phyloP scores from a whole-genome alignment of 495 filamentous ascomycete genomes.

The Neurospora sp. region DNA sequence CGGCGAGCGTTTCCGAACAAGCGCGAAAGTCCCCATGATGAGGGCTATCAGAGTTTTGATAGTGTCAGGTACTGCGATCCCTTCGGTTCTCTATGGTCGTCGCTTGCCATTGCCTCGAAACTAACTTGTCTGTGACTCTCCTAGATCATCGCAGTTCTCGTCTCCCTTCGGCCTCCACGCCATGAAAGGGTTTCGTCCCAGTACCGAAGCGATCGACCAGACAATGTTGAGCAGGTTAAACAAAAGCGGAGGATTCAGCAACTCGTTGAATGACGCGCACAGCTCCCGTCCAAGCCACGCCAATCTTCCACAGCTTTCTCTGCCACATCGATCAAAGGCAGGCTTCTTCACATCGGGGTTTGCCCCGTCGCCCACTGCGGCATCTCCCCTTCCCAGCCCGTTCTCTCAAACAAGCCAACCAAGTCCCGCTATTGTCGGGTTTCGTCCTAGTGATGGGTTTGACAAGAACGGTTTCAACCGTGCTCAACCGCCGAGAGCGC shows the following conservation, averaged over 20 bases:
- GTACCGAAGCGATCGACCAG: slow-evolving; percentile 67
- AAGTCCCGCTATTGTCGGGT: not conserved
- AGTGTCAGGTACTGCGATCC: slow-evolving; percentile 22
- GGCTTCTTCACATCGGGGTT: slow-evolving; percentile 33
- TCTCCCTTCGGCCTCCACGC: slow-evolving; percentile 33
- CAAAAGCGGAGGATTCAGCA: slow-evolving; percentile 45
- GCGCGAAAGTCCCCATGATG: slow-evolving; percentile 28
- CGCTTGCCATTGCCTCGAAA: not conserved
- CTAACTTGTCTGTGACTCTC: slow-evolving; percentile 9
- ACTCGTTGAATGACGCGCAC: slow-evolving; percentile 38
- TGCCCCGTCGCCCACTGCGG: slow-evolving; percentile 34
- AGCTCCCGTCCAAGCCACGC: slow-evolving; percentile 36
- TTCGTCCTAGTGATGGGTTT: not conserved
- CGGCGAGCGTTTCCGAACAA: slow-evolving; percentile 16
- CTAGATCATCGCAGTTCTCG: slow-evolving; percentile 17
- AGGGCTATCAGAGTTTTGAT: slow-evolving; percentile 44
- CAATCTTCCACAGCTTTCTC: slow-evolving; percentile 38
- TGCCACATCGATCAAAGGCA: slow-evolving; percentile 34
- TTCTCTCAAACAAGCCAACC: not conserved
- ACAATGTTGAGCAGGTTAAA: slow-evolving; percentile 66
- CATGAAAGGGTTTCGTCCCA: slow-evolving; percentile 43
- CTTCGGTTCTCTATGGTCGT: not conserved
- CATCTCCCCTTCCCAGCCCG: slow-evolving; percentile 34
- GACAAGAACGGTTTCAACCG: slow-evolving; percentile 38
- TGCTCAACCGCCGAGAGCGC: slow-evolving; percentile 50